A percentile compares a stretch with the other conserved stretches of the same genome.
These are phyloP conservation scores for Phoma sp. DNA, from an alignment of 2,329 filamentous ascomycete species.

Conservation along the genomic window DNA sequence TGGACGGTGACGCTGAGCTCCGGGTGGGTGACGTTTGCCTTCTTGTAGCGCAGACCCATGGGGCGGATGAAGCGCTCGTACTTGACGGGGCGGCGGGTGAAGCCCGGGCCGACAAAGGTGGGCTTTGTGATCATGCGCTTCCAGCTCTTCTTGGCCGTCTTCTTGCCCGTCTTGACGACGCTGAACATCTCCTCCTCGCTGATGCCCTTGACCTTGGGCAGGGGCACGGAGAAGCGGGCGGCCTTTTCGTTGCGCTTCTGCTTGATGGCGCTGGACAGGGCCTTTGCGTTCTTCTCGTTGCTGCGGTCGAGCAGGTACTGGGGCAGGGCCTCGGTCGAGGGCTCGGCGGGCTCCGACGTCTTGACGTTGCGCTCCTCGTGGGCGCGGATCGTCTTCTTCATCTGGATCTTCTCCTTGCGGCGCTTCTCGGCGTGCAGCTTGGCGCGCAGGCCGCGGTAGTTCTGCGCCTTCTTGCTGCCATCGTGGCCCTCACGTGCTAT, in stretches of 20 bases:
- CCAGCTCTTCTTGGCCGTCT: constrained; percentile 83
- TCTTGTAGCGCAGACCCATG: constrained; percentile 79
- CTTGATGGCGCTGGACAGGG: constrained; percentile 86
- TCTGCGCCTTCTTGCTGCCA: constrained; percentile 88
- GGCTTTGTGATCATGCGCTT: constrained; percentile 80
- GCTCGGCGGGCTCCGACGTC: constrained; percentile 76
- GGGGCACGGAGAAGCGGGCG: constrained; percentile 86
- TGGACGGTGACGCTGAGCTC: constrained; percentile 88
- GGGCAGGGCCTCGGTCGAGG: constrained; percentile 81
- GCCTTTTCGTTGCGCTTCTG: constrained; percentile 90
- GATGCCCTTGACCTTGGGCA: constrained; percentile 94
- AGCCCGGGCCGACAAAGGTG: constrained; percentile 89
- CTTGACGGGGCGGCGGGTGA: constrained; percentile 87
- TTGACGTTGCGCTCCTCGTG: constrained; percentile 98
- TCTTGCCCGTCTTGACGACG: constrained; percentile 87
- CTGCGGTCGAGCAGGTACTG: constrained; percentile 92
- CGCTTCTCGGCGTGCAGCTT: constrained; percentile 94
- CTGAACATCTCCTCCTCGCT: constrained; percentile 96
- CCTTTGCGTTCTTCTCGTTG: constrained; percentile 72
- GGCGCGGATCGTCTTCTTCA: constrained; percentile 69
- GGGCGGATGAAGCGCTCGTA: constrained; percentile 55
- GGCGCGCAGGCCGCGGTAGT: constrained; percentile 85
- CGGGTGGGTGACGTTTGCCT: constrained; percentile 75
- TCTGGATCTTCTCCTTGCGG: constrained; percentile 80
- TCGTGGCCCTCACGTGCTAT: constrained; percentile 88